Conservation (phyloP, 768 basidiomycete genomes). For the Tulasnella sp. region DNA sequence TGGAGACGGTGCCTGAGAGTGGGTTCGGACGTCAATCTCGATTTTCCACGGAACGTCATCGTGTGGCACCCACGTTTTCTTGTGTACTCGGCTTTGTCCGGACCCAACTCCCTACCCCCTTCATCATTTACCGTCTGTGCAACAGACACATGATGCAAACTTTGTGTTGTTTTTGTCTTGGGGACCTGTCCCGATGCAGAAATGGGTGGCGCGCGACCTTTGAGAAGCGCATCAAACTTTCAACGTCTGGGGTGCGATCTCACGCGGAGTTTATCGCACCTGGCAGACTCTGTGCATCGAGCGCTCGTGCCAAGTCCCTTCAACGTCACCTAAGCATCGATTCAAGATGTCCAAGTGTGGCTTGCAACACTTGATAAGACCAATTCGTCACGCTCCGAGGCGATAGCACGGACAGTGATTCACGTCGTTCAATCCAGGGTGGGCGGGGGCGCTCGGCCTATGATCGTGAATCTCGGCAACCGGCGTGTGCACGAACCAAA, state of each 20-base stretch:
- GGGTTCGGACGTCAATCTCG: background rate
- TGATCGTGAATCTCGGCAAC: conserved; percentile 2
- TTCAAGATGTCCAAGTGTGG: background rate
- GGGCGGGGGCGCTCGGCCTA: background rate
- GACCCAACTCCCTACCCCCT: background rate
- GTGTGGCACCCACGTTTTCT: conserved; percentile 6
- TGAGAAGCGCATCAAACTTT: background rate
- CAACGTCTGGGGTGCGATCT: background rate
- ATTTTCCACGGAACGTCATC: conserved; percentile 1
- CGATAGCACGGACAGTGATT: background rate
- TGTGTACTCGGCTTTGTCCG: conserved; percentile 6
- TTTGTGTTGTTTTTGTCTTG: background rate
- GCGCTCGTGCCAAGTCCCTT: background rate
- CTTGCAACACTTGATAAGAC: background rate
- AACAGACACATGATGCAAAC: background rate
- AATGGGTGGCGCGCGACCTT: background rate
- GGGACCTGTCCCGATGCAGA: background rate
- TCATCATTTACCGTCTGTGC: background rate
- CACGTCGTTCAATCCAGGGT: background rate
- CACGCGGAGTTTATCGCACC: background rate
- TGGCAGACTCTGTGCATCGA: background rate
- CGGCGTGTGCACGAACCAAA: background rate
- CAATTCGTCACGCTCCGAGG: background rate
- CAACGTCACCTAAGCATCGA: background rate
- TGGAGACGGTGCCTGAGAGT: background rate